These are phyloP conservation scores for Hippophae gyantsensis DNA, from an alignment of 306 rosid genomes.

Conservation along the genomic window DNA sequence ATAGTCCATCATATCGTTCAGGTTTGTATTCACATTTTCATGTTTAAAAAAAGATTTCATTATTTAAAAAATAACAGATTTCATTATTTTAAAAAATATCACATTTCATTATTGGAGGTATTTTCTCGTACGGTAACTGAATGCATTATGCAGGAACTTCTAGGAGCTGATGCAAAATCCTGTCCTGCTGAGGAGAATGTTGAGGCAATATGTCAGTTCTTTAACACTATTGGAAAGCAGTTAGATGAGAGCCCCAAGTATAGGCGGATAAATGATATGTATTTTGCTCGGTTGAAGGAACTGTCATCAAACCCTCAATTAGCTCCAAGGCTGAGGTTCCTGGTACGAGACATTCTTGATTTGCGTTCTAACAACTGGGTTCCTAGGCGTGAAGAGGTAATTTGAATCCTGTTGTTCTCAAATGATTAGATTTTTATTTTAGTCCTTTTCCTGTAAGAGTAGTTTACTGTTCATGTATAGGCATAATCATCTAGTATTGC, in stretches of 20 bases:
- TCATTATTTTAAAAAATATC: no score
- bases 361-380: conserved; percentile 69
- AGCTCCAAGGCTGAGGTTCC: conserved; percentile 64
- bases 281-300: conserved; percentile 65
- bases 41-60: no score
- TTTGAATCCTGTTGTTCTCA: neutral
- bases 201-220: conserved; percentile 58
- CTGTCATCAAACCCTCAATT: conserved; percentile 53
- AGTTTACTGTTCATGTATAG: no score
- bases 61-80: no score
- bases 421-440: no score
- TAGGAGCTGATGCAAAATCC: conserved; percentile 22
- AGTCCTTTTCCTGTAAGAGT: no score
- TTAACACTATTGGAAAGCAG: conserved; percentile 81
- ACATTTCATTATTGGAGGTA: no score
- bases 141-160: conserved; percentile 19
- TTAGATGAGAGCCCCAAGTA: conserved; percentile 71
- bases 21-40: conserved; percentile 5
- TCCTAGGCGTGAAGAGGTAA: conserved; percentile 92
- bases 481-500: neutral
- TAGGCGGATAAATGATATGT: conserved; percentile 59
- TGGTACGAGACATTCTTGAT: conserved; percentile 67
- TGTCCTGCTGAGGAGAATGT: conserved; percentile 40
- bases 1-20: conserved; percentile 40
- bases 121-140: no score